phyloP scores from a whole-genome alignment of 2,329 filamentous ascomycete genomes.

The Trichoderma sp. region DNA sequence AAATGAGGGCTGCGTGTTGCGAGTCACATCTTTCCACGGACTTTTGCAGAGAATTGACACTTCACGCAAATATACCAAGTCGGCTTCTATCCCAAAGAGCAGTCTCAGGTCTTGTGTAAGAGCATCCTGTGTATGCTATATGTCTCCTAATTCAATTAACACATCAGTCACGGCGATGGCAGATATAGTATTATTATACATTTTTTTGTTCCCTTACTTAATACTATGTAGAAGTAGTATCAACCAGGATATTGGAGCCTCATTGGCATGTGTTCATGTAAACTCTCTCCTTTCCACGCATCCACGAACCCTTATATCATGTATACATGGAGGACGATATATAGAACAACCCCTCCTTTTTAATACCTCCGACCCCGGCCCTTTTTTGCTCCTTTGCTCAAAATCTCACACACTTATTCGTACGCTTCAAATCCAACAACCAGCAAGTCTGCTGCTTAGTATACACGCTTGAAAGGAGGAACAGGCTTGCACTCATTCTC shows the following conservation, averaged over 20 bases:
- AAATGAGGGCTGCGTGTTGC: neutral
- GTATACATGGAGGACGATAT: neutral
- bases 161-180: neutral
- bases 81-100: neutral
- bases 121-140: neutral
- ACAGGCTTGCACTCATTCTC: constrained; percentile 96
- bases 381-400: constrained; percentile 8
- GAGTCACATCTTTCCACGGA: too few relatives aligned
- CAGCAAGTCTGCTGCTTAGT: constrained; percentile 55
- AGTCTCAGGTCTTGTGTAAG: neutral
- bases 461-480: constrained; percentile 93
- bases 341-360: neutral
- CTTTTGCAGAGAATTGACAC: neutral
- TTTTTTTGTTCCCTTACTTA: constrained; percentile 4
- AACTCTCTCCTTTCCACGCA: neutral
- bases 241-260: constrained; percentile 4
- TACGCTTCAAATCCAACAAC: constrained; percentile 11
- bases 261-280: neutral
- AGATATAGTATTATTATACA: neutral
- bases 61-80: neutral
- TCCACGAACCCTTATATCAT: neutral
- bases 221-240: constrained; percentile 11
- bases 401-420: constrained; percentile 8
- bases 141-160: neutral
- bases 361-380: neutral